phyloP scores from a whole-genome alignment of 768 basidiomycete species.

The Termitomyces sp. region DNA sequence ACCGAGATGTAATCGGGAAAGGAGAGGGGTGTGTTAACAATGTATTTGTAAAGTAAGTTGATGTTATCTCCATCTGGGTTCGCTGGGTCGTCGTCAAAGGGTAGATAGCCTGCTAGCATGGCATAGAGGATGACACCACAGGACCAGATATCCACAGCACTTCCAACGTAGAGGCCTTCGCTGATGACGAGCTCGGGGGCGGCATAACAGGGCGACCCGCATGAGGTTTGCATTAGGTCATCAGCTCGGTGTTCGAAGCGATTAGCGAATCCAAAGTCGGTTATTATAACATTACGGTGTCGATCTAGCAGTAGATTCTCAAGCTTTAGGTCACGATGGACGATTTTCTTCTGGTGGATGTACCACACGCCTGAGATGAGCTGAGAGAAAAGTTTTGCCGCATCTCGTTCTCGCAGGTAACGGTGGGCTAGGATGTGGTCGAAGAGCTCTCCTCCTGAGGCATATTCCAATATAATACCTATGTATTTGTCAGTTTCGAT shows the following conservation, averaged over 20 bases:
- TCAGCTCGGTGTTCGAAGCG: constrained; percentile 89
- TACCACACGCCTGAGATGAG: constrained; percentile 99
- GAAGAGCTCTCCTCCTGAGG: constrained; percentile 97
- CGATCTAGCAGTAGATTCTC: constrained; percentile 97
- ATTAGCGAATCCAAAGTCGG: constrained; percentile 99
- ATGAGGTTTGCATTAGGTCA: constrained; percentile 98
- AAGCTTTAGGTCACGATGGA: constrained; percentile 98
- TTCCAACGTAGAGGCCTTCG: constrained; percentile 95
- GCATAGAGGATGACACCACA: constrained; percentile 96
- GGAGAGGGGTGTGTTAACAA: constrained; percentile 93
- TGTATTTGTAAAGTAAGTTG: constrained; percentile 97
- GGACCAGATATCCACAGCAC: constrained; percentile 97
- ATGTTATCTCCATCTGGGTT: constrained; percentile 99
- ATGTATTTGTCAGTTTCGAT: constrained; percentile 99
- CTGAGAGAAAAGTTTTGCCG: constrained; percentile 94
- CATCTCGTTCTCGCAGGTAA: constrained; percentile 92
- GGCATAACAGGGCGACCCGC: constrained; percentile 97
- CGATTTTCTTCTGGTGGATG: constrained; percentile 98
- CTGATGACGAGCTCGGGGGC: constrained; percentile 98
- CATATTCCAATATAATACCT: constrained; percentile 98
- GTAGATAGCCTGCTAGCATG: constrained; percentile 97
- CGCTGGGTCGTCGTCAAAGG: constrained; percentile 97
- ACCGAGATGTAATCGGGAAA: constrained; percentile 95
- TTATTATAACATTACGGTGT: constrained; percentile 97
- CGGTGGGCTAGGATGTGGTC: constrained; percentile 98